Conservation (phyloP, 176 grass and related monocot genomes). For the Tuctoria greenei region DNA sequence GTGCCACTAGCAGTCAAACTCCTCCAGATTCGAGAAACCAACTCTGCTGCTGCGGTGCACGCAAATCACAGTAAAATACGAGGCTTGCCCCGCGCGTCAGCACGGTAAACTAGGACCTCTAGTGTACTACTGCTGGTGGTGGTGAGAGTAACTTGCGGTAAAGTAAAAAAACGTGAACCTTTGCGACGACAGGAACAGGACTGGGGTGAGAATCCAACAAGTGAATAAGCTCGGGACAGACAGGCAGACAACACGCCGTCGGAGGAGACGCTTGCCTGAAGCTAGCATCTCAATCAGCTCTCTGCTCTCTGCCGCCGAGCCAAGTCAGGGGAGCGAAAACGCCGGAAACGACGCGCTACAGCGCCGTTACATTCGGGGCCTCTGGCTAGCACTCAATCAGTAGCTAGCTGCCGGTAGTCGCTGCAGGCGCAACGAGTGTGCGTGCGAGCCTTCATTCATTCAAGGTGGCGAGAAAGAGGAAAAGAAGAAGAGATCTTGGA, state of each 20-base stretch:
- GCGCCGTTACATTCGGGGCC: not conserved
- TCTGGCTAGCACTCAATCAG: not conserved
- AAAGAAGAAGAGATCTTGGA: constrained; percentile 6
- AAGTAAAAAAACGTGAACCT: not conserved
- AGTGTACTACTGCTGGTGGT: too few relatives aligned
- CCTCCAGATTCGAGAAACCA: constrained; percentile 18
- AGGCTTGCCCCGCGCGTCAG: not conserved
- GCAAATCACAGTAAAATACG: not conserved
- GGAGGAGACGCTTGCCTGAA: not conserved
- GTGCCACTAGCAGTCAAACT: not conserved
- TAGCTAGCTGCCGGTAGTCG: not conserved
- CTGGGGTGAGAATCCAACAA: constrained; percentile 10
- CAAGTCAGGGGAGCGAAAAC: constrained; percentile 20
- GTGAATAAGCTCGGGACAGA: not conserved
- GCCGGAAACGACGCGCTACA: constrained; percentile 38
- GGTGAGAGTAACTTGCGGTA: not conserved
- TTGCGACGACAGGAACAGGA: not conserved
- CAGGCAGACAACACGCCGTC: not conserved
- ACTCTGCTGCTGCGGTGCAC: not conserved
- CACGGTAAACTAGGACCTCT: not conserved
- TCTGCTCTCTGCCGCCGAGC: not conserved
- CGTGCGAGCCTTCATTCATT: not conserved
- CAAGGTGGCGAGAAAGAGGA: not conserved
- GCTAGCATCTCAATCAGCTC: not conserved
- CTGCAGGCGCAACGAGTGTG: not conserved